Evolutionary conservation across 225 moss, liverwort and hornwort genomes (phyloP).

Genomic region (Antitrichia curtipendula): DNA sequence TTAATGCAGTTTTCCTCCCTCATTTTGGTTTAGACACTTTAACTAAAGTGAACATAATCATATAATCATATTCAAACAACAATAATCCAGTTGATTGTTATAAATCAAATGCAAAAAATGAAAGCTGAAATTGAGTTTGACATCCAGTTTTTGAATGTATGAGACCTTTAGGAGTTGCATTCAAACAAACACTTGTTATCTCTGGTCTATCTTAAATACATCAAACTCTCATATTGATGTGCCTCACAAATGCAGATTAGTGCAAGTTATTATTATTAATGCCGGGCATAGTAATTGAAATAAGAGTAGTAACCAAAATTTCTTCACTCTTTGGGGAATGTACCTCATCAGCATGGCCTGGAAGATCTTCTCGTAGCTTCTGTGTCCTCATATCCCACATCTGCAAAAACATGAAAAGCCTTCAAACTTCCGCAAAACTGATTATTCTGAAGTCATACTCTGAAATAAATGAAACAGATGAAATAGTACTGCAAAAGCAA

Average conservation of each 20-base stretch:
- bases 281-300: background rate
- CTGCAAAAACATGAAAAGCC: constrained; percentile 21
- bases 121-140: background rate
- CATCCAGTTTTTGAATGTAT: background rate
- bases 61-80: background rate
- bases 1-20: too few relatives aligned
- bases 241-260: background rate
- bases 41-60: background rate
- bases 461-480: background rate
- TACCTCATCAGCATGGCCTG: constrained; percentile 99
- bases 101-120: background rate
- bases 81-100: background rate
- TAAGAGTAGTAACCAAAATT: background rate
- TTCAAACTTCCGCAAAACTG: background rate
- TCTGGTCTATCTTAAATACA: background rate
- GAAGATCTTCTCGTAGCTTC: constrained; percentile 86
- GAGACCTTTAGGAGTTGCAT: background rate
- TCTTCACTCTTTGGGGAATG: background rate
- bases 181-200: background rate
- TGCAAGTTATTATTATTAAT: background rate
- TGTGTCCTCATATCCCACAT: constrained; percentile 84
- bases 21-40: background rate
- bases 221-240: background rate
- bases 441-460: background rate
- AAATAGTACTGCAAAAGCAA: background rate